Conservation (phyloP, 306 rosid genomes). For the Adenanthera pavonina region DNA sequence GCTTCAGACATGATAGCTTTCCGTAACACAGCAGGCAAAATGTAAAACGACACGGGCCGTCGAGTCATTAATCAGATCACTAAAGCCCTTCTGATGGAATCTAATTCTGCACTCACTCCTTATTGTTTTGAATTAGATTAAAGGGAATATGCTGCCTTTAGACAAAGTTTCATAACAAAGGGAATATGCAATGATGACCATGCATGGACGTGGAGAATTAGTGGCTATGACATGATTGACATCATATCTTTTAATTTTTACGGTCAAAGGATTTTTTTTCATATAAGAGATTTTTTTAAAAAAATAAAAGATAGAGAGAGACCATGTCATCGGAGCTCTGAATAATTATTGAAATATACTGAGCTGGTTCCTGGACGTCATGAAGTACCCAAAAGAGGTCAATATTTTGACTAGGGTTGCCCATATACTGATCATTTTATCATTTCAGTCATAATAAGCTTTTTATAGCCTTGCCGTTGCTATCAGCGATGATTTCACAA, state of each 20-base stretch:
- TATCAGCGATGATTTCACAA: constrained; percentile 26
- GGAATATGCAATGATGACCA: constrained; percentile 48
- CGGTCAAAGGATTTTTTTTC: constrained; percentile 35
- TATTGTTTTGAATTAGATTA: constrained; percentile 37
- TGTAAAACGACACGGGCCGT: constrained; percentile 25
- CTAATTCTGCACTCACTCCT: constrained; percentile 39
- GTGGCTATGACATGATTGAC: not conserved
- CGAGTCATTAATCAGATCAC: constrained; percentile 32
- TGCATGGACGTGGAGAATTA: constrained; percentile 15
- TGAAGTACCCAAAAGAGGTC: constrained; percentile 31
- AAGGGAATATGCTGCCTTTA: constrained; percentile 57
- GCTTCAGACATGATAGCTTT: constrained; percentile 38
- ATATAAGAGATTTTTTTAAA: not conserved
- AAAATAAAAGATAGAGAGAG: not conserved
- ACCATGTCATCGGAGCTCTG: not conserved
- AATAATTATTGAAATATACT: constrained; percentile 43
- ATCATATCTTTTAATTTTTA: not conserved
- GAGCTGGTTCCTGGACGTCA: constrained; percentile 43
- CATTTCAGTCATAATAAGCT: constrained; percentile 28
- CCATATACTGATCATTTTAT: constrained; percentile 36
- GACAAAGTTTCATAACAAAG: constrained; percentile 45
- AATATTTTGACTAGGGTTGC: constrained; percentile 35
- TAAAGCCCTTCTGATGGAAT: constrained; percentile 43
- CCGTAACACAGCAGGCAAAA: constrained; percentile 36
- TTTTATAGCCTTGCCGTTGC: constrained; percentile 34